Evolutionary conservation across 202 grass and related monocot species (phyloP).

Genomic region (Cymbopogon flexuosus): DNA sequence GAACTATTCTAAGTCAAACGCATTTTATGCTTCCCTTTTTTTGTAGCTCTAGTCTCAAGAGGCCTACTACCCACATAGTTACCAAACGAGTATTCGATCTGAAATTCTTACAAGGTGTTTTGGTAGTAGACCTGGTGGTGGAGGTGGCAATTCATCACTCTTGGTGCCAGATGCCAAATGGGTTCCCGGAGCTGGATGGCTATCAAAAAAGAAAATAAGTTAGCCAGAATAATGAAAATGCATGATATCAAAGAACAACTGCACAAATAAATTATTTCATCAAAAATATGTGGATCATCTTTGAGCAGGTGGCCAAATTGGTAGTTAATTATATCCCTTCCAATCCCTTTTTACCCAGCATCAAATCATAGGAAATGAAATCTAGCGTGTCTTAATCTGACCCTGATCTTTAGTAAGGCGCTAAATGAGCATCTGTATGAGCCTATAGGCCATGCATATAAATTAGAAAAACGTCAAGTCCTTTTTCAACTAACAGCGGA

Average conservation of each 20-base stretch:
- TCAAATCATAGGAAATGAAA: not conserved
- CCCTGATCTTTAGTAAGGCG: not conserved
- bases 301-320: not conserved
- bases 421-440: not conserved
- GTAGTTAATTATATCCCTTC: not conserved
- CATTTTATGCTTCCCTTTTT: not conserved
- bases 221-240: not conserved
- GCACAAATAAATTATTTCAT: not conserved
- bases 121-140: constrained; percentile 54
- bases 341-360: not conserved
- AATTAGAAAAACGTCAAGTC: not conserved
- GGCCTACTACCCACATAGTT: not conserved
- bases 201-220: constrained; percentile 17
- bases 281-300: not conserved
- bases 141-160: constrained; percentile 51
- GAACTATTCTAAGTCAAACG: not conserved
- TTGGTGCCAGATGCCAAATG: constrained; percentile 24
- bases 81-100: not conserved
- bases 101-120: constrained; percentile 44
- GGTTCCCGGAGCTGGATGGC: not conserved
- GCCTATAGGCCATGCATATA: not conserved
- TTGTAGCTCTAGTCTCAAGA: not conserved
- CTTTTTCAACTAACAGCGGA: not conserved
- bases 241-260: not conserved
- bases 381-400: not conserved